A percentile compares a stretch with the other conserved stretches of the same genome.
Conservation (phyloP, 495 filamentous ascomycete species). For the Parachaetomium inaequale region DNA sequence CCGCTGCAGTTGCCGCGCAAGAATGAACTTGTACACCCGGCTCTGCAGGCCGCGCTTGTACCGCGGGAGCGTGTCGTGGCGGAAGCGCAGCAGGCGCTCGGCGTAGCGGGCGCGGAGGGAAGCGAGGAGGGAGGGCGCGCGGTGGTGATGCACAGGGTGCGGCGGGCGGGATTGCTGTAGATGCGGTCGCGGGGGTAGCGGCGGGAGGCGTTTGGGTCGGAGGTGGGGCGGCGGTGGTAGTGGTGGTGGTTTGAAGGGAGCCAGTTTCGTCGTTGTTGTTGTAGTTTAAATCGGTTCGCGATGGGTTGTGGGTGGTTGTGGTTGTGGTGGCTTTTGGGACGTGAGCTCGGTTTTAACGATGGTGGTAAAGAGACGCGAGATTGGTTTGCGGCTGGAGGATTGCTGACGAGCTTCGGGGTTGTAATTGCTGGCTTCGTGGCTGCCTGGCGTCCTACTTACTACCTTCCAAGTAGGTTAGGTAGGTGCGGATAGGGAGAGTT, state of each 20-base stretch:
- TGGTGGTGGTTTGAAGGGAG: conserved; percentile 12
- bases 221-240: not conserved
- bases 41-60: conserved; percentile 67
- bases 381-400: not conserved
- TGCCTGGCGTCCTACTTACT: not conserved
- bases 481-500: not conserved
- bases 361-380: not conserved
- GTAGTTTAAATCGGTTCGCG: not conserved
- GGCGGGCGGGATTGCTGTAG: not conserved
- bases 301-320: not conserved
- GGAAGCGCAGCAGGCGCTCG: conserved; percentile 60
- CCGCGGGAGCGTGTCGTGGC: conserved; percentile 67
- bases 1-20: conserved; percentile 56
- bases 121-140: conserved; percentile 49
- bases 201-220: conserved; percentile 2
- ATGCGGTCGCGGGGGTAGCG: not conserved
- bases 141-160: conserved; percentile 24
- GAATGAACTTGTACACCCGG: conserved; percentile 68
- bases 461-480: too few species aligned
- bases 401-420: not conserved
- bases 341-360: not conserved
- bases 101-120: conserved; percentile 54
- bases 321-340: not conserved
- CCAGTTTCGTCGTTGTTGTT: not conserved
- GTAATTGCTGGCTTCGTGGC: not conserved